Base-by-base conservation (phyloP, 2,329 filamentous ascomycete genomes). In the Knufia fluminis region DNA sequence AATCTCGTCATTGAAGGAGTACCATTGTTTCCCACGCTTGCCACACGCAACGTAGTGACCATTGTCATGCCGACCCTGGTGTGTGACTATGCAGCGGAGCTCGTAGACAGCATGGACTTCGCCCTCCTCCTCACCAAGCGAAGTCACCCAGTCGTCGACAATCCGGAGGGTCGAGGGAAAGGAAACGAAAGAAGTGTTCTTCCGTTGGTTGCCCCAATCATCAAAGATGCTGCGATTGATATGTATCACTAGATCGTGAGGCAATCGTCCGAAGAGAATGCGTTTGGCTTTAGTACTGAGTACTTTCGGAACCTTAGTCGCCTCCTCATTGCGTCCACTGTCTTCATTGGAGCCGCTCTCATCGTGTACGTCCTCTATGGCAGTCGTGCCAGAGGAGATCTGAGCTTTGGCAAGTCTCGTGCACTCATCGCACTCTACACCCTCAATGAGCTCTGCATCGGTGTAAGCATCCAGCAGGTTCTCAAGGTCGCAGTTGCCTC, bases 11-110 rank as follows among this genome's bases (percentile, higher is more conserved):
- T 91, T 97, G 23, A 97, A 74, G 14, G 86, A 77, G 83, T 88
- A 98, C 92, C 92, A 97, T 31, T 56, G 48, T 49, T 59, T 57
- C 39, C 46, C 53, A 52, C 56, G 53, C 50, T 84, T 86, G 46
- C 87, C 78, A 65, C 92, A 95, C 64, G 88, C 94, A 33, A 96
- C 82, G 59, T 98, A 97, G 68, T 98, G 92, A 0, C 92, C 92
- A 59, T 94, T 95, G 54, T 96, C 89, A 64, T 97, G 92, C 26
- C 85, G 77, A 3, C 92, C 92, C 54, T 85, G 86, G 63, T 97
- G 92, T 1, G 88, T 92, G 8, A 97, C 79, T 0, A 91, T 85
- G 24, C 90, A 88, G 47, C 85, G 79, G 14, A 97, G 72, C 61
- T 86, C 80, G 63, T 94, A 97, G 1, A 83, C 59, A 47, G 54